Base-by-base conservation (phyloP, 208 protist genomes). In the Blechomonas ayalai region DNA sequence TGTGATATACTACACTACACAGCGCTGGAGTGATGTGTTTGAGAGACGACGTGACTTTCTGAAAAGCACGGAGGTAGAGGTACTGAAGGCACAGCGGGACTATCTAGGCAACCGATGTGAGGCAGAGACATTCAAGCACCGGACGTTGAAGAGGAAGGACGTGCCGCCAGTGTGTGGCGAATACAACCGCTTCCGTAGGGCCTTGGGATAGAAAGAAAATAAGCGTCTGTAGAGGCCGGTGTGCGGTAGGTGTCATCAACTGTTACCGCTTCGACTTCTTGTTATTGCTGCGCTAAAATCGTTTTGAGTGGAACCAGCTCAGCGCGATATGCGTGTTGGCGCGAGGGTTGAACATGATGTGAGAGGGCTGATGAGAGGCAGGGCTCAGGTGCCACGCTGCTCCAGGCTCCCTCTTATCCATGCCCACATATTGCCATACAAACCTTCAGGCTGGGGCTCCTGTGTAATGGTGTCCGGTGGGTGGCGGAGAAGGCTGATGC, bases 31-130 rank as follows among this genome's bases (percentile, higher is more conserved):
- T 19, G 68, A 87, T 15, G 62, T 78, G 67, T 73, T 80, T 50
- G 54, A 66, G 28, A 50, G 65, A 0, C 41, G 64, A 13, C 48
- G 63, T 9, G 76, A 79, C 7, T 18, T 70, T n/a, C 59, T 59
- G 18, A 13, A 56, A 15, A 20, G 47, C 7, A 67, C 64, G 41
- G 80, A 93, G 50, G 44, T 59, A 32, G 77, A 85, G 27, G 84
- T 90, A 16, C 44, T 90, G 40, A 51, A 64, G 41, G 49, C 52
- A n/a, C 75, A 90, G 49, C 63, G 57, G 23, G 63, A 82, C 18
- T 90, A 66, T 43, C 61, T 93, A 42, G 72, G 57, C 0, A 69
- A 70, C 24, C 75, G 77, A 6, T 93, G 84, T 45, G 80, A 93
- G 54, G 80, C 84, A 8, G 84, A 93, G 45, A 76, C 67, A 9